phyloP scores from a whole-genome alignment of 257 asterid species.

The Plantago ovata region DNA sequence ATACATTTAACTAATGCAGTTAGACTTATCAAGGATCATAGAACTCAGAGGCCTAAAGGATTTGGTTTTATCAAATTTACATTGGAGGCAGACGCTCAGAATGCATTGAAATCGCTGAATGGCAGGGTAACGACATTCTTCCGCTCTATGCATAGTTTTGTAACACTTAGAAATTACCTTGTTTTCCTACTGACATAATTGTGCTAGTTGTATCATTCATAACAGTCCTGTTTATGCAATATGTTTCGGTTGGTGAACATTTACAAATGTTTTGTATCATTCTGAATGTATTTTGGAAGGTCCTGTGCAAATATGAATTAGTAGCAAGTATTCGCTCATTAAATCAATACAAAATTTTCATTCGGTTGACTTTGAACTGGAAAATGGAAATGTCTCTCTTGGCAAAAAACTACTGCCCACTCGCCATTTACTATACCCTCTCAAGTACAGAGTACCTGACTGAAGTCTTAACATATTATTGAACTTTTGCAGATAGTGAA shows the following conservation, averaged over 20 bases:
- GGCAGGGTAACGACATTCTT: constrained; percentile 43
- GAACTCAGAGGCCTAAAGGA: constrained; percentile 53
- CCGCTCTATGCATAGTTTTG: background rate
- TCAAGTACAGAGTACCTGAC: constrained; percentile 29
- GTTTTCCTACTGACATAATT: no score
- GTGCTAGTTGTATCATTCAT: no score
- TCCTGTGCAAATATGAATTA: no score
- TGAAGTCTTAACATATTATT: constrained; percentile 9
- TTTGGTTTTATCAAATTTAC: constrained; percentile 70
- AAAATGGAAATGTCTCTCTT: no score
- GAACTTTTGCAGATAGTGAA: constrained; percentile 44
- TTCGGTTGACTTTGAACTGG: no score
- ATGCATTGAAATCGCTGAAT: constrained; percentile 55
- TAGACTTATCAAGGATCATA: constrained; percentile 42
- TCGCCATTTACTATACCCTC: constrained; percentile 1
- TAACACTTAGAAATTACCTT: background rate
- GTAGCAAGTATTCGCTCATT: no score
- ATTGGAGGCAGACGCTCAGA: constrained; percentile 46
- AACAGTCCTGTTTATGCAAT: no score
- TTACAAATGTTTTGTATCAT: no score
- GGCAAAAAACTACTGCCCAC: no score
- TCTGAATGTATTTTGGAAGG: no score
- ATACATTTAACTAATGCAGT: constrained; percentile 21
- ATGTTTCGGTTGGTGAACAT: no score
- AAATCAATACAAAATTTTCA: no score